Evolutionary conservation across 306 rosid species (phyloP).

Genomic region (Lablab purpureus): DNA sequence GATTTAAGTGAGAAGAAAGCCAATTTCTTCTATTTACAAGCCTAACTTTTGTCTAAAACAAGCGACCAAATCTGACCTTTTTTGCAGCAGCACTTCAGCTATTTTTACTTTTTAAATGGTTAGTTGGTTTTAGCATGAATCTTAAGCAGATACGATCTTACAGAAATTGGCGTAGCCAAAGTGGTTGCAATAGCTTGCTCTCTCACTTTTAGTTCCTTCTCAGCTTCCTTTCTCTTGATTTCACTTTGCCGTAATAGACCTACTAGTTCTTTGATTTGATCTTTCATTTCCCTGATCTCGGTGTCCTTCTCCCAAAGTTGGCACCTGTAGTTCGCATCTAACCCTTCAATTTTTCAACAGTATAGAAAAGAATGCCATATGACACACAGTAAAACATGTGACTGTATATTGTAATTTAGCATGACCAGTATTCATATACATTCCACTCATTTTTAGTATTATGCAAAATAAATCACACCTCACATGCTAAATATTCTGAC

Average conservation of each 20-base stretch:
- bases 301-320: conserved; percentile 91
- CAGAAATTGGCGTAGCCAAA: conserved; percentile 73
- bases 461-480: conserved; percentile 26
- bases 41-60: background rate
- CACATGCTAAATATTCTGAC: conserved; percentile 29
- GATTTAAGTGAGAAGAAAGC: background rate
- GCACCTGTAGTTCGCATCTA: conserved; percentile 66
- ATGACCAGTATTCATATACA: conserved; percentile 17
- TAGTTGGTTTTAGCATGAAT: conserved; percentile 29
- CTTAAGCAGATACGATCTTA: conserved; percentile 53
- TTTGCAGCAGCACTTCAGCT: conserved; percentile 5
- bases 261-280: conserved; percentile 93
- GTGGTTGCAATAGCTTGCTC: conserved; percentile 76
- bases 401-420: conserved; percentile 16
- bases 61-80: background rate
- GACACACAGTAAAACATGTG: conserved; percentile 6
- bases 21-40: background rate
- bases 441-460: conserved; percentile 3
- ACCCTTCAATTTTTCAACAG: conserved; percentile 36
- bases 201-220: conserved; percentile 87
- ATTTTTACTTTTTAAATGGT: conserved; percentile 14
- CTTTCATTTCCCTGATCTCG: conserved; percentile 91
- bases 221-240: conserved; percentile 85
- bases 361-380: conserved; percentile 26
- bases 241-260: conserved; percentile 94